phyloP scores from a whole-genome alignment of 257 asterid genomes.

The Solanum okadae region DNA sequence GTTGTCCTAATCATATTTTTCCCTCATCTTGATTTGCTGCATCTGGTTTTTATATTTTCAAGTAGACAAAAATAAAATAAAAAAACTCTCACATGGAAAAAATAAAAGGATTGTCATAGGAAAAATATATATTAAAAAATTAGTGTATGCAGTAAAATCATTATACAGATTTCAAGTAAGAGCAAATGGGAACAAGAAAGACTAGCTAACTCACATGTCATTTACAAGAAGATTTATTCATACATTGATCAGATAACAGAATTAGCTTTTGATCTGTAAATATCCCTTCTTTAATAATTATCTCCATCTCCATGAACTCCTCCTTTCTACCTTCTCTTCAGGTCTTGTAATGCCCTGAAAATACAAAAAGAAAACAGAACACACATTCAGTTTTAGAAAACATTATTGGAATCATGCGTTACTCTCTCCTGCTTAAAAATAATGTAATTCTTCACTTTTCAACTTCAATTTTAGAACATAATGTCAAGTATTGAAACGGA shows the following conservation, averaged over 20 bases:
- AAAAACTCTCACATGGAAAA: background rate
- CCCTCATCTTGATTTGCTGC: background rate
- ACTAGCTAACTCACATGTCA: background rate
- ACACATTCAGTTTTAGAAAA: background rate
- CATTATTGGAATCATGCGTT: background rate
- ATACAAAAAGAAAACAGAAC: background rate
- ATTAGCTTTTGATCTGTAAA: background rate
- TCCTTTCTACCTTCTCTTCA: slow-evolving; percentile 4
- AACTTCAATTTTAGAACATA: no score
- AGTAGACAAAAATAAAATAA: background rate
- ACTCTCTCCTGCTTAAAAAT: background rate
- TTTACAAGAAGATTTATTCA: background rate
- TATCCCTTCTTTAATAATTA: background rate
- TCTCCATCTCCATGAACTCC: slow-evolving; percentile 32
- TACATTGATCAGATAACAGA: background rate
- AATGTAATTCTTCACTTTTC: no score
- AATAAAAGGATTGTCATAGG: background rate
- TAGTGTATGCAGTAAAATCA: background rate
- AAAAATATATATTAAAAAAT: background rate
- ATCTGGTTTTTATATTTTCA: background rate
- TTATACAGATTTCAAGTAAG: background rate
- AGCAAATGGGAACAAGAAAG: background rate
- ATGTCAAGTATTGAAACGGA: background rate
- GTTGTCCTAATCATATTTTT: background rate
- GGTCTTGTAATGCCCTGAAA: slow-evolving; percentile 10